Conservation (phyloP, 345 rosid species). For the Salix udensis region DNA sequence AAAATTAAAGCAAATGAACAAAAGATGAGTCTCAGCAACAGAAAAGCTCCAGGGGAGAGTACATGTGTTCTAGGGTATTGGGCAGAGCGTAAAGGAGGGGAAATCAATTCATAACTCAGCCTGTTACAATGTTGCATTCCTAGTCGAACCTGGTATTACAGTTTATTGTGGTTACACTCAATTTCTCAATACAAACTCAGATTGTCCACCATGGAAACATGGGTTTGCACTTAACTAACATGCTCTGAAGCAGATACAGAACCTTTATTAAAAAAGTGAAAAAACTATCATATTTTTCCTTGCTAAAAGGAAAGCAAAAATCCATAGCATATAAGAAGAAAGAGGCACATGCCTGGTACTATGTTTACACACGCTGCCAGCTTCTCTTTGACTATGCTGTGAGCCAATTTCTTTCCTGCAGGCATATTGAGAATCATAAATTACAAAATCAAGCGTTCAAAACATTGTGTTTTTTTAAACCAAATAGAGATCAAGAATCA, state of each 20-base stretch:
- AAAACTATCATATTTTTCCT: no score
- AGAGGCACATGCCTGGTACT: conserved; percentile 56
- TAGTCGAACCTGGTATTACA: no score
- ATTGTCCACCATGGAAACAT: conserved; percentile 1
- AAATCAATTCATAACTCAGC: background rate
- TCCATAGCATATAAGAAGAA: background rate
- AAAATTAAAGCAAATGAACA: background rate
- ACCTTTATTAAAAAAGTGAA: background rate
- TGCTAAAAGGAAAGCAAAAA: background rate
- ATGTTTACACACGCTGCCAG: conserved; percentile 93
- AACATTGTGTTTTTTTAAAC: background rate
- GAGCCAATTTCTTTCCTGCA: conserved; percentile 87
- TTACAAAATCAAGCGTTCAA: background rate
- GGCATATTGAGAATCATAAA: background rate
- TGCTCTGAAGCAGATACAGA: background rate
- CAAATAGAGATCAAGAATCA: background rate
- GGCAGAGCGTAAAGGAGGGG: no score
- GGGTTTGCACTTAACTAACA: background rate
- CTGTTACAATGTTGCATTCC: background rate
- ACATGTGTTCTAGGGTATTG: no score
- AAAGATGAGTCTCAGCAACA: background rate
- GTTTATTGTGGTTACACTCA: background rate
- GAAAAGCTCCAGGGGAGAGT: no score
- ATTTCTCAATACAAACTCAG: background rate
- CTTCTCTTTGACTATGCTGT: conserved; percentile 69